Evolutionary conservation across 2,329 filamentous ascomycete genomes (phyloP).

Genomic region (Helicocarpus griseus): DNA sequence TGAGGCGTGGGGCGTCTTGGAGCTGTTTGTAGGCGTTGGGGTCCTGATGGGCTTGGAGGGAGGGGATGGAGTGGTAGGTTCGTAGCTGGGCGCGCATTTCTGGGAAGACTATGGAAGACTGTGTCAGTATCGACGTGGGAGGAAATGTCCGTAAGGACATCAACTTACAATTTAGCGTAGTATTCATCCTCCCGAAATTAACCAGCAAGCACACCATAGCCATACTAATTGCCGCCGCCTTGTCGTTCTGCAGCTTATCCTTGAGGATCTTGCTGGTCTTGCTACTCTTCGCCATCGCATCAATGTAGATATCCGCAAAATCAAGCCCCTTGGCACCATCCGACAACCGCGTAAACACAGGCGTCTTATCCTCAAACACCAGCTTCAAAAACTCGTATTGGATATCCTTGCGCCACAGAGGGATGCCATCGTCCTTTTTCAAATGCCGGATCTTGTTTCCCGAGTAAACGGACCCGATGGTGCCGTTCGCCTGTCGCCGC

Average conservation of each 20-base stretch:
- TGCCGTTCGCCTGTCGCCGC: constrained; percentile 54
- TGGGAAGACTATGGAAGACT: constrained; percentile 66
- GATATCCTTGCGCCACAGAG: constrained; percentile 58
- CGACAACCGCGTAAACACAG: constrained; percentile 85
- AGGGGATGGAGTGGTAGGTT: constrained; percentile 96
- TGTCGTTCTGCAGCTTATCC: constrained; percentile 89
- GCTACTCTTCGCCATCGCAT: constrained; percentile 96
- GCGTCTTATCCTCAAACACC: constrained; percentile 52
- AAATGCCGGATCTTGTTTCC: constrained; percentile 58
- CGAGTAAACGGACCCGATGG: constrained; percentile 56
- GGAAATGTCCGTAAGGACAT: too few species aligned
- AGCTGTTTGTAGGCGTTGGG: constrained; percentile 95
- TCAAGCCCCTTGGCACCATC: constrained; percentile 63
- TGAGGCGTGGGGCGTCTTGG: constrained; percentile 88
- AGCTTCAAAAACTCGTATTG: constrained; percentile 55
- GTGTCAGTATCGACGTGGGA: constrained; percentile 3
- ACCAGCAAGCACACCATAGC: constrained; percentile 97
- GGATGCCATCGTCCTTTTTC: constrained; percentile 59
- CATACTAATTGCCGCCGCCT: constrained; percentile 91
- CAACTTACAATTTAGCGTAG: constrained; percentile 91
- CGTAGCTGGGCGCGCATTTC: constrained; percentile 97
- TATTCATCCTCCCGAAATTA: constrained; percentile 98
- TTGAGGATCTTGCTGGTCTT: constrained; percentile 98
- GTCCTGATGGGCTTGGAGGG: constrained; percentile 87
- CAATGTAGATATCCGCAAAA: constrained; percentile 95